Evolutionary conservation across 2,329 filamentous ascomycete species (phyloP).

Genomic region (Pseudogymnoascus sp.): DNA sequence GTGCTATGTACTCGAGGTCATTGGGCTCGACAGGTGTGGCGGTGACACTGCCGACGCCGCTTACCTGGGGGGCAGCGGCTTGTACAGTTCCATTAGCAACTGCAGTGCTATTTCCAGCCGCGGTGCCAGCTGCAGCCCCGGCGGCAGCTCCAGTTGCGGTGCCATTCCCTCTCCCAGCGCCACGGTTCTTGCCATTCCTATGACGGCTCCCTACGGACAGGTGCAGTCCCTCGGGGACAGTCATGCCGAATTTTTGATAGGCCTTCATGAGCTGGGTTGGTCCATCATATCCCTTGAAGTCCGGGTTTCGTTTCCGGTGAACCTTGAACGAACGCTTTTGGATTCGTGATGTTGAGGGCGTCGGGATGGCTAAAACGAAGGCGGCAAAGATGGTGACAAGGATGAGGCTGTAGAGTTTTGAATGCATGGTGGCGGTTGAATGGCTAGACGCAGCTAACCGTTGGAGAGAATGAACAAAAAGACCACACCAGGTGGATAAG

Average conservation of each 20-base stretch:
- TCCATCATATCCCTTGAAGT: slow-evolving; percentile 50
- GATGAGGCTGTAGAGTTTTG: background rate
- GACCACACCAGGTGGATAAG: background rate
- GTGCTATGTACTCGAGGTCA: slow-evolving; percentile 25
- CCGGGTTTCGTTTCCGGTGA: slow-evolving; percentile 30
- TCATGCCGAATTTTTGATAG: slow-evolving; percentile 60
- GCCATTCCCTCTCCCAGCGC: background rate
- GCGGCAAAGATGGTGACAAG: slow-evolving; percentile 4
- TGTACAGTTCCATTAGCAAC: slow-evolving; percentile 14
- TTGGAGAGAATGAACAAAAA: background rate
- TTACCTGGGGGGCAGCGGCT: slow-evolving; percentile 24
- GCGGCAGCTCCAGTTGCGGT: slow-evolving; percentile 12
- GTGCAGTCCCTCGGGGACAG: slow-evolving; percentile 35
- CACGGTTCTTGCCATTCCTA: background rate
- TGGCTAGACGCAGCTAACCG: background rate
- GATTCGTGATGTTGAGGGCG: slow-evolving; percentile 10
- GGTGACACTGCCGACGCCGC: slow-evolving; percentile 50
- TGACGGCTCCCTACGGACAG: background rate
- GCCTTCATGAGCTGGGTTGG: slow-evolving; percentile 51
- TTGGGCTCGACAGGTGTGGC: slow-evolving; percentile 50
- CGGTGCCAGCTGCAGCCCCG: slow-evolving; percentile 1
- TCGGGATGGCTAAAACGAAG: background rate
- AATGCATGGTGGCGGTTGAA: background rate
- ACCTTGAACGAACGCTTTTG: slow-evolving; percentile 29
- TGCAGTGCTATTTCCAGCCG: slow-evolving; percentile 7